phyloP scores from a whole-genome alignment of 805 yeast genomes.

The Yamadazyma nakazawae region DNA sequence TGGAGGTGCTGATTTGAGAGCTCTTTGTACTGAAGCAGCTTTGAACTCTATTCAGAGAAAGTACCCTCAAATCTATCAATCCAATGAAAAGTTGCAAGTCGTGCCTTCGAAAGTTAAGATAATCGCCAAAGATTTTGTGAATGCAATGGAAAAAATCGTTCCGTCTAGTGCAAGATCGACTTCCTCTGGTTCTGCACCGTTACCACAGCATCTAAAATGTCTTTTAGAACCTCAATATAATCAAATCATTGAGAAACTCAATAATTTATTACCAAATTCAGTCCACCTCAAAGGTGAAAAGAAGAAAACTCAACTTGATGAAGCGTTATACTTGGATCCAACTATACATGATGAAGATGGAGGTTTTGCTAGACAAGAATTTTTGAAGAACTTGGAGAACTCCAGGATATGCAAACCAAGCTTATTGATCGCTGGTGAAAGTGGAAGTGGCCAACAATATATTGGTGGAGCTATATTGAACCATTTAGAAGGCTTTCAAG shows the following conservation, averaged over 20 bases:
- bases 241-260: conserved; percentile 45
- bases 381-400: conserved; percentile 45
- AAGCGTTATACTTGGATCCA: conserved; percentile 61
- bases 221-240: conserved; percentile 53
- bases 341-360: conserved; percentile 55
- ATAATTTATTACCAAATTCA: conserved; percentile 57
- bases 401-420: conserved; percentile 82
- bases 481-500: conserved; percentile 82
- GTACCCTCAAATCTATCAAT: conserved; percentile 87
- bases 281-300: conserved; percentile 39
- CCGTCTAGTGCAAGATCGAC: conserved; percentile 92
- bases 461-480: conserved; percentile 78
- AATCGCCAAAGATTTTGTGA: conserved; percentile 77
- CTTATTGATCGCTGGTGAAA: conserved; percentile 64
- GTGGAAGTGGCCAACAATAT: conserved; percentile 86
- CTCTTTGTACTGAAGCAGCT: conserved; percentile 95
- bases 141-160: conserved; percentile 79
- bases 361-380: conserved; percentile 67
- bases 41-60: conserved; percentile 85
- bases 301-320: conserved; percentile 55
- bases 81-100: conserved; percentile 68
- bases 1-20: conserved; percentile 96
- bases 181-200: conserved; percentile 66
- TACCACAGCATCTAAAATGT: conserved; percentile 71
- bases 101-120: conserved; percentile 72